A percentile compares a stretch with the other conserved stretches of the same genome.
Evolutionary conservation across 1,139 yeast species (phyloP).

Genomic region (Tardiomyces digboiensis): DNA sequence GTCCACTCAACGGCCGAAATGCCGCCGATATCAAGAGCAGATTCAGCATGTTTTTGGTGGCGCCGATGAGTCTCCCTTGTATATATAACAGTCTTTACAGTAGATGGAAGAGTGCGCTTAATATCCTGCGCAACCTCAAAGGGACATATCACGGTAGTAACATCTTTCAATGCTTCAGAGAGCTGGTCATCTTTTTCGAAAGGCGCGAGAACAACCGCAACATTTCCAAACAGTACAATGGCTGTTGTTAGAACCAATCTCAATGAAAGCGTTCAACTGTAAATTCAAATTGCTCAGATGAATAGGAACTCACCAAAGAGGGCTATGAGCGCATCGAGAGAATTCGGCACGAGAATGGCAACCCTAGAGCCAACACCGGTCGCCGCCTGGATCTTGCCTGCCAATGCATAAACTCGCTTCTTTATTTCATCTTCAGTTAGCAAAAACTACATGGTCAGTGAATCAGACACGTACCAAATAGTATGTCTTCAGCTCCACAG

Average conservation of each 20-base stretch:
- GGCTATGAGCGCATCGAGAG: not conserved
- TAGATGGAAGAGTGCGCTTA: not conserved
- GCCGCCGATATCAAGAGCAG: conserved; percentile 1
- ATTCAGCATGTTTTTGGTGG: not conserved
- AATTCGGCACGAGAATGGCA: not conserved
- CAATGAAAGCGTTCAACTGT: too few relatives aligned
- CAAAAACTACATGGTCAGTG: not conserved
- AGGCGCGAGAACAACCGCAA: not conserved
- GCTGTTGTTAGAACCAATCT: not conserved
- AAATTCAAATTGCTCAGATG: too few relatives aligned
- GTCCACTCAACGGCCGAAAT: not conserved
- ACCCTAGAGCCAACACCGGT: not conserved
- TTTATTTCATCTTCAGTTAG: not conserved
- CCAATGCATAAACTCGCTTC: not conserved
- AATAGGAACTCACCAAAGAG: not conserved
- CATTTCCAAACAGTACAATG: not conserved
- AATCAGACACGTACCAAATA: not conserved
- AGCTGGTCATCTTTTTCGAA: not conserved
- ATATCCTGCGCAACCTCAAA: not conserved
- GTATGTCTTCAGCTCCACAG: not conserved
- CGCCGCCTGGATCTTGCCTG: not conserved
- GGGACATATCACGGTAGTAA: not conserved
- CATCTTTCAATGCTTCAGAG: not conserved
- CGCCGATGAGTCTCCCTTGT: not conserved
- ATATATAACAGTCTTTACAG: not conserved